These are phyloP conservation scores for Diddensiella santjacobensis DNA, from an alignment of 805 yeast species.

Conservation along the genomic window DNA sequence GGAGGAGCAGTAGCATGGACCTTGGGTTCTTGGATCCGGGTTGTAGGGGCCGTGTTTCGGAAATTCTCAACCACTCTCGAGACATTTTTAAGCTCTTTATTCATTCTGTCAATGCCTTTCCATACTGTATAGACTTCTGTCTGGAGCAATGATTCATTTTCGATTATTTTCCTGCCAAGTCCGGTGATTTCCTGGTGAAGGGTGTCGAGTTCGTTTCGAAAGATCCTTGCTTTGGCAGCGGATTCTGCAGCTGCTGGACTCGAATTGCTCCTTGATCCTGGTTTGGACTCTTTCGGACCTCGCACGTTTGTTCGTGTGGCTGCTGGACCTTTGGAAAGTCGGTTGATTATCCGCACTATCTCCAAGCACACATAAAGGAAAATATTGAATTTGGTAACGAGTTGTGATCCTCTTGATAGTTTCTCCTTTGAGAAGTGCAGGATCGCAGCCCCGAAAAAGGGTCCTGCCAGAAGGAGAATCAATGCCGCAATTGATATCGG, in stretches of 20 bases:
- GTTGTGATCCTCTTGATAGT: conserved; percentile 21
- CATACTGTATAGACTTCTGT: conserved; percentile 14
- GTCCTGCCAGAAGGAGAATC: conserved; percentile 18
- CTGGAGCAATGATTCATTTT: conserved; percentile 12
- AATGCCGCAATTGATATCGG: conserved; percentile 9
- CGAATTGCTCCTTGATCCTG: no score
- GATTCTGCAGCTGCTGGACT: no score
- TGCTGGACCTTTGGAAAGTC: conserved; percentile 10
- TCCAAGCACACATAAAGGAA: conserved; percentile 23
- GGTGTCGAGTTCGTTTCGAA: conserved; percentile 7
- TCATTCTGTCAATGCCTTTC: conserved; percentile 13
- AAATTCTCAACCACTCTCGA: not conserved
- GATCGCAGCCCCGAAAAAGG: conserved; percentile 22
- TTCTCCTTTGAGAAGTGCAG: conserved; percentile 16
- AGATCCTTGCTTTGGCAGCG: no score
- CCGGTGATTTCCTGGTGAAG: not conserved
- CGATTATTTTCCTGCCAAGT: conserved; percentile 5
- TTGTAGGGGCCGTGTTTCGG: no score
- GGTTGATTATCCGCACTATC: conserved; percentile 18
- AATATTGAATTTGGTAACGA: conserved; percentile 22
- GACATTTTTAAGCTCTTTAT: conserved; percentile 7
- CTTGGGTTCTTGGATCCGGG: no score
- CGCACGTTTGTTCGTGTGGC: no score
- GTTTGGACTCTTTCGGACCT: no score
- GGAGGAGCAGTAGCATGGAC: no score